Conservation (phyloP, 2,329 filamentous ascomycete species). For the Phoma sp. region DNA sequence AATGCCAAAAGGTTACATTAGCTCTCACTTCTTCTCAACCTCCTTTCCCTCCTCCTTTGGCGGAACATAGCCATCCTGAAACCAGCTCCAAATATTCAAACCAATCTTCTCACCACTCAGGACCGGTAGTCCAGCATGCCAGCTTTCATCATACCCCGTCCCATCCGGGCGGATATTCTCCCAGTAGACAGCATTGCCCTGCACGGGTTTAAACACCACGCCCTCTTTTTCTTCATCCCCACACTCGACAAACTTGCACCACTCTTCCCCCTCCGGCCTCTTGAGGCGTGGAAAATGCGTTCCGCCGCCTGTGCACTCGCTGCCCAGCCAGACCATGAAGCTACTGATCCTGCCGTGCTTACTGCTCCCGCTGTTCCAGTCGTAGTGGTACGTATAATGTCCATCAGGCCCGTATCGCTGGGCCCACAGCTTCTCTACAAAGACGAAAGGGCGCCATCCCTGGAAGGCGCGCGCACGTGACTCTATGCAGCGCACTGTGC, state of each 20-base stretch:
- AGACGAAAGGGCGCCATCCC: constrained; percentile 64
- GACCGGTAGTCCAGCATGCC: constrained; percentile 67
- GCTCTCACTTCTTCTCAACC: neutral
- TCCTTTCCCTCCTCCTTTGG: constrained; percentile 5
- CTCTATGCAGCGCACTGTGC: constrained; percentile 65
- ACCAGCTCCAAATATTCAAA: constrained; percentile 71
- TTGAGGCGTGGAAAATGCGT: constrained; percentile 65
- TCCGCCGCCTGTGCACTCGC: constrained; percentile 62
- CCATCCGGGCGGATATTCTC: constrained; percentile 65
- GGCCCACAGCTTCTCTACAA: constrained; percentile 66
- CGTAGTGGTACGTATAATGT: constrained; percentile 66
- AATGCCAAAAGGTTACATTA: too few species aligned
- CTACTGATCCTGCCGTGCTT: constrained; percentile 56
- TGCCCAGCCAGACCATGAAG: constrained; percentile 67
- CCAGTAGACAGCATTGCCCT: constrained; percentile 68
- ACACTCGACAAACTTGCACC: constrained; percentile 67
- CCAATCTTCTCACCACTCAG: constrained; percentile 63
- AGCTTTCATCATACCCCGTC: constrained; percentile 63
- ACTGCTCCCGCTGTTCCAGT: constrained; percentile 54
- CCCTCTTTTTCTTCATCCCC: constrained; percentile 49
- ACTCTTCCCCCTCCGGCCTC: constrained; percentile 53
- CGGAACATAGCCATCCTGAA: constrained; percentile 50
- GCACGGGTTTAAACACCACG: constrained; percentile 64
- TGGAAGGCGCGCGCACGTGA: constrained; percentile 64
- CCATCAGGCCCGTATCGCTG: constrained; percentile 65